Base-by-base conservation (phyloP, 495 filamentous ascomycete genomes). In the Pseudotulostoma volvatum region DNA sequence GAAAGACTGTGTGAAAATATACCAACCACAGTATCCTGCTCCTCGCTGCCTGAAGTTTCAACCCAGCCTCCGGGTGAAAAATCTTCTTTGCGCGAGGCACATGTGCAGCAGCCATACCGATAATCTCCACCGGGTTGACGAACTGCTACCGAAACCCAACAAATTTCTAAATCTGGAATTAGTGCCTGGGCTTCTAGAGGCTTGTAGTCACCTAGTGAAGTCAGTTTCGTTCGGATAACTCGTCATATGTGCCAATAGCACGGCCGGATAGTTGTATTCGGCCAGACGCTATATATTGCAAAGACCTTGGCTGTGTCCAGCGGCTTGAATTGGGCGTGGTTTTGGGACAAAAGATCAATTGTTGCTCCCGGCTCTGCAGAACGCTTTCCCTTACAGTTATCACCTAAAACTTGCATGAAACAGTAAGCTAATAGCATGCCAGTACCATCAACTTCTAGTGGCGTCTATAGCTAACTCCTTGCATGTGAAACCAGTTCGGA, bases 401-500 rank as follows among this genome's bases (percentile, higher is more conserved):
- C 23, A 5, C 11, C 11, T 5, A 11, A 28, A 11, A 28, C 23
- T 28, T 28, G 11, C 23, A 28, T 28, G 23, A 11, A 28, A 28
- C 11, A 28, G 23, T 34, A 34, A 5, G 33, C 36, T 38, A 38
- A 21, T 18, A 20, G 34, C n/a, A 36, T 13, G 3, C 36, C 20
- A 3, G 19, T 38, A 3, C 36, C 36, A 19, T 38, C 36, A 28
- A 38, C 15, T 3, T 38, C 19, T 25, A 25, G 33, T 42, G 7
- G 33, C 31, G 17, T 42, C 40, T 33, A 42, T 42, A n/a, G 30
- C 40, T 17, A 37, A 31, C 23, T 42, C 13, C 13, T n/a, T 23
- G 11, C 23, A 31, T 8, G 36, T 42, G 16, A 28, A 13, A 15
- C 31, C 33, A 36, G 33, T n/a, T n/a, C n/a, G n/a, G n/a, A n/a